These are phyloP conservation scores for Bjerkandera adusta DNA, from an alignment of 1,284 basidiomycete genomes.

Conservation along the genomic window DNA sequence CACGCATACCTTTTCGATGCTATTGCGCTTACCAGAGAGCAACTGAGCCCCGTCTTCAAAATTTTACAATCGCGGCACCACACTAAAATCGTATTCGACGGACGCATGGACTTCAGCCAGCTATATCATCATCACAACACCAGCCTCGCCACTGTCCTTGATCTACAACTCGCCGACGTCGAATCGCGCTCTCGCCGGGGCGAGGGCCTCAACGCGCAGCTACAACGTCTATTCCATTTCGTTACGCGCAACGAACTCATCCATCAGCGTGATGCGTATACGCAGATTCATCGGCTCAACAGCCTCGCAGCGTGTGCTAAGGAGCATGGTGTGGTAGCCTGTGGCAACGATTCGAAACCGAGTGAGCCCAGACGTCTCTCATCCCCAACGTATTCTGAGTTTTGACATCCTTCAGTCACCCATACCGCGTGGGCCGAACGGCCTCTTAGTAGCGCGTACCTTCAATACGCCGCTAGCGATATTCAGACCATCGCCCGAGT, in stretches of 20 bases:
- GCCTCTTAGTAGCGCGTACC: slow-evolving; percentile 2
- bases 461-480: slow-evolving; percentile 9
- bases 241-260: background rate
- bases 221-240: background rate
- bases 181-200: background rate
- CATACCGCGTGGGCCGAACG: background rate
- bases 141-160: background rate
- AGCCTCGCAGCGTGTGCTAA: background rate
- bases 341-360: background rate
- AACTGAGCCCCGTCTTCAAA: slow-evolving; percentile 1
- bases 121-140: slow-evolving; percentile 1
- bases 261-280: background rate
- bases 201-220: background rate
- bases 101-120: background rate
- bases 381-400: too few species aligned
- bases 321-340: background rate
- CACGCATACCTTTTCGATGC: slow-evolving; percentile 6
- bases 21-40: background rate
- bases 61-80: background rate
- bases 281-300: background rate
- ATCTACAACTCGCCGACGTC: slow-evolving; percentile 5
- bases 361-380: too few species aligned
- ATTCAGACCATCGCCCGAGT: slow-evolving; percentile 3
- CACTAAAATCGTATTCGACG: slow-evolving; percentile 8
- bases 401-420: background rate